Percentiles rank a stretch among this genome's conserved stretches.
Conservation (phyloP, 139 green algal genomes). For the Chlorella sp. region DNA sequence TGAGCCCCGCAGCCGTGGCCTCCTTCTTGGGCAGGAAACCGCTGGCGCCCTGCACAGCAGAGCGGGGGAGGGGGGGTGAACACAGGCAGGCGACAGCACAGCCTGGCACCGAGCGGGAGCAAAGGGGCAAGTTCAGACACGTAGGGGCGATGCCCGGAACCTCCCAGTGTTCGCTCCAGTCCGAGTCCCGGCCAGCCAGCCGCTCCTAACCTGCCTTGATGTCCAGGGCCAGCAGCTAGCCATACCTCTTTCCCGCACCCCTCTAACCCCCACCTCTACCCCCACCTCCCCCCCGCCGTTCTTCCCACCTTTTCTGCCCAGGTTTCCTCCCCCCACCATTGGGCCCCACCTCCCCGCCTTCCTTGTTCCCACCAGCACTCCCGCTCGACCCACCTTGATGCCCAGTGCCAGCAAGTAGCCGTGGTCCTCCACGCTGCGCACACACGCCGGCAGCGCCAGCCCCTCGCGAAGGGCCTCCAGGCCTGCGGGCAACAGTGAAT, state of each 20-base stretch:
- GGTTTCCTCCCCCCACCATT: not conserved
- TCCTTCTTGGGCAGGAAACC: slow-evolving; percentile 71
- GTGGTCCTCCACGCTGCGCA: slow-evolving; percentile 91
- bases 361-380: too few species aligned
- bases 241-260: not conserved
- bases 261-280: not conserved
- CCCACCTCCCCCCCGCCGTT: too few species aligned
- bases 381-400: slow-evolving; percentile 63
- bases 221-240: too few species aligned
- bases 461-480: slow-evolving; percentile 47
- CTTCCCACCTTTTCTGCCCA: too few species aligned
- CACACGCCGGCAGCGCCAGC: slow-evolving; percentile 67
- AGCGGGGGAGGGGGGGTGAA: not conserved
- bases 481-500: slow-evolving; percentile 9
- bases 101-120: too few species aligned
- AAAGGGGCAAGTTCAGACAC: too few species aligned
- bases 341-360: too few species aligned
- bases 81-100: too few species aligned
- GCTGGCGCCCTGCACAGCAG: slow-evolving; percentile 54
- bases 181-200: too few species aligned
- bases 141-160: too few species aligned
- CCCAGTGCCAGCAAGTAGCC: slow-evolving; percentile 88
- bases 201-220: too few species aligned
- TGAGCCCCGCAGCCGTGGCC: slow-evolving; percentile 39
- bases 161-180: too few species aligned